Conservation (phyloP, 148 eudicot genomes). For the Nyssa sinensis region DNA sequence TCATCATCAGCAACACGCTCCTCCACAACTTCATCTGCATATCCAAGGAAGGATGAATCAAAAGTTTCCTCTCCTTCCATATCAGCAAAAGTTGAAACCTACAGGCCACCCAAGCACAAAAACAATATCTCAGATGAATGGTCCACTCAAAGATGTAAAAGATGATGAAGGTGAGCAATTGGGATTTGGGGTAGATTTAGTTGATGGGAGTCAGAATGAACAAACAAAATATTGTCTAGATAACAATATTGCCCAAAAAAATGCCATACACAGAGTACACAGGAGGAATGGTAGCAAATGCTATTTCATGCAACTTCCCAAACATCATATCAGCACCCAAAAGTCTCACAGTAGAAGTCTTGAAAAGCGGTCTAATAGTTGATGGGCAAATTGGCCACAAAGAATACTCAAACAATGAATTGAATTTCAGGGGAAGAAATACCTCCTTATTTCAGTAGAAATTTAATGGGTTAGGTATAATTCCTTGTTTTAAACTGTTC, state of each 20-base stretch:
- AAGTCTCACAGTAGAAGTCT: neutral
- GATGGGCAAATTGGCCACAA: too few species aligned
- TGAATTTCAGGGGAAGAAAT: neutral
- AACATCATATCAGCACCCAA: neutral
- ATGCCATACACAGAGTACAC: too few species aligned
- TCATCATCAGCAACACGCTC: slow-evolving; percentile 98
- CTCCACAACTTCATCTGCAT: slow-evolving; percentile 95
- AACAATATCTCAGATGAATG: neutral
- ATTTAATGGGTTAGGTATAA: too few species aligned
- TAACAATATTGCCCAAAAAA: neutral
- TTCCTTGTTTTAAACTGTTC: too few species aligned
- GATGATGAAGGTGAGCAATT: neutral
- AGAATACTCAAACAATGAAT: too few species aligned
- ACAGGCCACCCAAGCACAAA: slow-evolving; percentile 16
- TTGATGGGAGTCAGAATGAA: neutral
- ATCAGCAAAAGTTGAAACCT: slow-evolving; percentile 98
- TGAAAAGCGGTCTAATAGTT: neutral
- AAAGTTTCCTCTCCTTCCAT: slow-evolving; percentile 99
- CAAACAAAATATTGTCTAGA: neutral
- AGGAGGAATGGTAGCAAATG: too few species aligned
- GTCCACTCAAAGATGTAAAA: neutral
- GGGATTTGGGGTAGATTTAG: neutral
- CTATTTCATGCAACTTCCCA: too few species aligned
- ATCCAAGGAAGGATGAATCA: slow-evolving; percentile 87
- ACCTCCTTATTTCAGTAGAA: neutral